These are phyloP conservation scores for Canavalia gladiata DNA, from an alignment of 306 rosid species.

Conservation along the genomic window DNA sequence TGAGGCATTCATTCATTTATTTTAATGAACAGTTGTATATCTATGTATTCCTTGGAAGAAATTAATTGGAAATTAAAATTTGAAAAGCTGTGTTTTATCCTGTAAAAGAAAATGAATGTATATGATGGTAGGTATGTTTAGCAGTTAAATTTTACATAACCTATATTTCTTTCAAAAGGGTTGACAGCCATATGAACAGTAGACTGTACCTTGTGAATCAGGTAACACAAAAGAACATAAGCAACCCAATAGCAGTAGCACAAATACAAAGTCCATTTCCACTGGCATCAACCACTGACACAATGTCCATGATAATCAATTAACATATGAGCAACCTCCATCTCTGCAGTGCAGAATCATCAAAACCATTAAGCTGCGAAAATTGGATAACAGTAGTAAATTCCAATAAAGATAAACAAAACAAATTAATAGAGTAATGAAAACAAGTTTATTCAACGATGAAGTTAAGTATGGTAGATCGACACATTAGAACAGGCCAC, in stretches of 20 bases:
- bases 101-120: background rate
- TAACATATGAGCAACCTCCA: slow-evolving; percentile 43
- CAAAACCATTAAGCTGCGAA: slow-evolving; percentile 40
- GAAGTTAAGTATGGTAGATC: background rate
- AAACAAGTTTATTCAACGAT: slow-evolving; percentile 16
- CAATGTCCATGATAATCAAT: slow-evolving; percentile 49
- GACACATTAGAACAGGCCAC: background rate
- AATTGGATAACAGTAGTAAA: slow-evolving; percentile 31
- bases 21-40: background rate
- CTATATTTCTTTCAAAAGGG: slow-evolving; percentile 13
- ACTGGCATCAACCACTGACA: slow-evolving; percentile 50
- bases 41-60: slow-evolving; percentile 11
- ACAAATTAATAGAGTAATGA: background rate
- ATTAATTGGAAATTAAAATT: slow-evolving; percentile 30
- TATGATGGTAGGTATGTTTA: background rate
- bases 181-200: background rate
- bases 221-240: slow-evolving; percentile 66
- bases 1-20: background rate
- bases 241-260: slow-evolving; percentile 64
- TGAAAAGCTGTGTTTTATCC: slow-evolving; percentile 22
- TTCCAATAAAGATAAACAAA: slow-evolving; percentile 40
- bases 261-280: slow-evolving; percentile 68
- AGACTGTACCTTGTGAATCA: slow-evolving; percentile 78
- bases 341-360: slow-evolving; percentile 62
- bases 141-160: slow-evolving; percentile 22